Evolutionary conservation across 768 basidiomycete species (phyloP), one percentile per base, ranked within the genome.

Genomic region (Chalciporus pseudorubinellus): DNA sequence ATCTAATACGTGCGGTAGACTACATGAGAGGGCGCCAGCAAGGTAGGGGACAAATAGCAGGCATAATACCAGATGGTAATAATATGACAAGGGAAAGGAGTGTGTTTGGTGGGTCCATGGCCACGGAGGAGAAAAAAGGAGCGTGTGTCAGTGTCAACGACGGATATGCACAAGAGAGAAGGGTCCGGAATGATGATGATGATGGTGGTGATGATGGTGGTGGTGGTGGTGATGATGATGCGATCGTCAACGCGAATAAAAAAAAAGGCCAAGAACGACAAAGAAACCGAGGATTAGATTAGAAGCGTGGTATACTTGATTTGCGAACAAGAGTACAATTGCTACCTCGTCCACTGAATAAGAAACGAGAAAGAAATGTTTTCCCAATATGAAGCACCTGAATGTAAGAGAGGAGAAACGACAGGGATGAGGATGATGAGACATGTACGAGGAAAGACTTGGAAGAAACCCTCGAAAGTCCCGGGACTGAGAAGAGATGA

Each of bases 221-320:
- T 28, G 3, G 2, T 11, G 29, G 10, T 31, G 29, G 4, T 31
- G 29, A 13, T 31, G 29, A 31, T 31, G 34, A n/a, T n/a, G n/a
- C n/a, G n/a, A 36, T 10, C 24, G 28, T 26, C 24, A 43, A 39
- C 46, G 20, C 19, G 14, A 21, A 22, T 6, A 4, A 52, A 18
- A 21, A 22, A 10, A 4, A 52, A 13, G 26, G 38, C 20, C 39
- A 59, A 14, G 26, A 26, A 26, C 26, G 26, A 26, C 26, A 47
- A 48, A 13, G 18, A 33, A 39, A 38, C 22, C 13, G 28, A 44
- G 39, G 18, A 48, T 62, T 49, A 45, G 44, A 61, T 58, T 54
- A 46, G 40, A 52, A 44, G 29, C 14, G 42, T 51, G 59, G 60
- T 62, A 61, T 61, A 61, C 21, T 44, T 50, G 52, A 20, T 40